These are phyloP conservation scores for Ganoderma sp. DNA, from an alignment of 1,284 basidiomycete genomes.

Conservation along the genomic window DNA sequence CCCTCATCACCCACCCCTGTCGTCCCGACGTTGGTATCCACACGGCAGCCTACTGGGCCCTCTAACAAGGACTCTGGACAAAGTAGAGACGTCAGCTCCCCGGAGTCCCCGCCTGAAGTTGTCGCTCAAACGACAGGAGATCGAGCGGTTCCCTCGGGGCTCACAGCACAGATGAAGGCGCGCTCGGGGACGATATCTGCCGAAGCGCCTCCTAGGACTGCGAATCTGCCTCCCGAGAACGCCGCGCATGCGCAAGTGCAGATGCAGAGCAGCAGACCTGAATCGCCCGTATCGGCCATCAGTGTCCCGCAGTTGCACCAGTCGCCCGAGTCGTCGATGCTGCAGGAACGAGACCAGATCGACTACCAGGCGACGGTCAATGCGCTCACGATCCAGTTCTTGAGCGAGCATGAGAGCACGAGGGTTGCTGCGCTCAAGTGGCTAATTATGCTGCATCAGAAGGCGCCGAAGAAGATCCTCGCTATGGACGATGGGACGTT, in stretches of 20 bases:
- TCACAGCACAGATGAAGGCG: conserved; percentile 36
- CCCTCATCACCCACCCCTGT: conserved; percentile 60
- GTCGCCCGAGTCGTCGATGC: conserved; percentile 43
- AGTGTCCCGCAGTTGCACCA: conserved; percentile 41
- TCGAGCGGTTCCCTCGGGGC: conserved; percentile 28
- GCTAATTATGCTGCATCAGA: conserved; percentile 98
- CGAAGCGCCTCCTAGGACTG: conserved; percentile 26
- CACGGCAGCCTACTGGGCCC: conserved; percentile 51
- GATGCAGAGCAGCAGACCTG: conserved; percentile 40
- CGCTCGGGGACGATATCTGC: conserved; percentile 36
- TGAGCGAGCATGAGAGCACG: conserved; percentile 97
- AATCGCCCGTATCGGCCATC: conserved; percentile 44
- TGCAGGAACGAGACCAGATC: conserved; percentile 71
- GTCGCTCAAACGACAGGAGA: conserved; percentile 22
- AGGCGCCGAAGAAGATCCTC: conserved; percentile 95
- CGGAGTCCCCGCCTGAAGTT: conserved; percentile 45
- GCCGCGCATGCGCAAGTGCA: conserved; percentile 20
- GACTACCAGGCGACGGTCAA: conserved; percentile 94
- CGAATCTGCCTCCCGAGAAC: conserved; percentile 19
- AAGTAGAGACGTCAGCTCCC: conserved; percentile 49
- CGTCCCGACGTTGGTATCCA: conserved; percentile 44
- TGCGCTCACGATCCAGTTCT: conserved; percentile 90
- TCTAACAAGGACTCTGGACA: conserved; percentile 43
- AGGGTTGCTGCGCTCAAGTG: conserved; percentile 95
- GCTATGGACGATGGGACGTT: conserved; percentile 98